Evolutionary conservation across 371 early-diverging fungal species (phyloP).

Genomic region (Syncephalis fuscata): DNA sequence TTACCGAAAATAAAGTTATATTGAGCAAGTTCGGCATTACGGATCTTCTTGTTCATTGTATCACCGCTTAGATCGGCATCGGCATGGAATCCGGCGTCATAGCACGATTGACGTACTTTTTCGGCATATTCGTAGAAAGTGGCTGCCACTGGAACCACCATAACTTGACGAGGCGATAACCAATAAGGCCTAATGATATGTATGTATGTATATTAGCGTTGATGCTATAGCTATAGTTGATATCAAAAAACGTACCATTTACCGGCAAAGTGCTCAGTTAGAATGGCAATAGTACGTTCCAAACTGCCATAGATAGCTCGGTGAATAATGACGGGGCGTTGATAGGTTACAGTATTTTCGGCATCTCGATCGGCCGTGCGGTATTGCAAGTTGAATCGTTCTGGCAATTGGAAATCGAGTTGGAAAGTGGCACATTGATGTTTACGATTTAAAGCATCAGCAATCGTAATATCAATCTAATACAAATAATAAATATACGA

Average conservation of each 20-base stretch:
- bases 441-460: constrained; percentile 83
- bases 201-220: neutral
- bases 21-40: constrained; percentile 74
- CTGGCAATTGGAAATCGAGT: constrained; percentile 90
- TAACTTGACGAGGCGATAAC: constrained; percentile 93
- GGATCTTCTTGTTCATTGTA: constrained; percentile 94
- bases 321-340: constrained; percentile 89
- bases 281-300: constrained; percentile 90
- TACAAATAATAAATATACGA: constrained; percentile 36
- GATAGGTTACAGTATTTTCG: constrained; percentile 16
- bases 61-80: constrained; percentile 72
- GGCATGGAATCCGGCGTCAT: constrained; percentile 46
- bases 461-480: constrained; percentile 90
- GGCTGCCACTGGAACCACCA: constrained; percentile 67
- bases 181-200: constrained; percentile 68
- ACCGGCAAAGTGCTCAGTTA: constrained; percentile 80
- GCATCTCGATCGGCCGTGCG: constrained; percentile 22
- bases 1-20: constrained; percentile 68
- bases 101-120: constrained; percentile 23
- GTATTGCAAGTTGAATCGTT: constrained; percentile 76
- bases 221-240: neutral
- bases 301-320: constrained; percentile 88
- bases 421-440: constrained; percentile 99
- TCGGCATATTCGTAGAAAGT: constrained; percentile 24
- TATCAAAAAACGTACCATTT: constrained; percentile 27